These are phyloP conservation scores for Thalassiosira pacifica DNA, from an alignment of 352 stramenopile genomes.

Conservation along the genomic window DNA sequence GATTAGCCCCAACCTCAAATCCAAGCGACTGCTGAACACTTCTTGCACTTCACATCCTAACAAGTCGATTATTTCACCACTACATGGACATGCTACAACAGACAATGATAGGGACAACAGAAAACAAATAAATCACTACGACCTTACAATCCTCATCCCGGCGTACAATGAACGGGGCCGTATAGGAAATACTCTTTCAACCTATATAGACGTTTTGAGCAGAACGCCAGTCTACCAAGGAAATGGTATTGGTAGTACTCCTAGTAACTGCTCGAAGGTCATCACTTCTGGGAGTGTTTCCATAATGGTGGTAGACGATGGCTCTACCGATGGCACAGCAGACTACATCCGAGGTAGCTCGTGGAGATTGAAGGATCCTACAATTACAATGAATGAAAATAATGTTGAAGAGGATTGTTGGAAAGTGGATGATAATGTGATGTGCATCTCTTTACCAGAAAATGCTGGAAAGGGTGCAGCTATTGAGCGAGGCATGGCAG, in stretches of 20 bases:
- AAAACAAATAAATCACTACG: slow-evolving; percentile 24
- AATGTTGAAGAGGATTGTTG: slow-evolving; percentile 31
- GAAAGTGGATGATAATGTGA: slow-evolving; percentile 39
- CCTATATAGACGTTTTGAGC: slow-evolving; percentile 64
- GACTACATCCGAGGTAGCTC: slow-evolving; percentile 48
- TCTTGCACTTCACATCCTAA: too few relatives aligned
- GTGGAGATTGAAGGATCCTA: slow-evolving; percentile 1
- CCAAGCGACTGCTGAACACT: too few relatives aligned
- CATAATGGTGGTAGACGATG: slow-evolving; percentile 82
- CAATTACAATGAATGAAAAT: background rate
- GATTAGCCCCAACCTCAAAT: too few relatives aligned
- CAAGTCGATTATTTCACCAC: too few relatives aligned
- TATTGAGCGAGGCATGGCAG: slow-evolving; percentile 66
- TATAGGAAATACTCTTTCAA: slow-evolving; percentile 69
- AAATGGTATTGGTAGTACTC: too few relatives aligned
- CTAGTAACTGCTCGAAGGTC: background rate
- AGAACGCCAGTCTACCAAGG: slow-evolving; percentile 26
- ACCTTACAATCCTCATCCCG: slow-evolving; percentile 77
- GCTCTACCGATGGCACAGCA: slow-evolving; percentile 72
- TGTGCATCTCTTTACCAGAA: slow-evolving; percentile 62
- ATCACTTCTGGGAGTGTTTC: slow-evolving; percentile 27
- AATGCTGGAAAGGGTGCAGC: slow-evolving; percentile 83
- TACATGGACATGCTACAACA: too few relatives aligned
- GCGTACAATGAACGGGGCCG: slow-evolving; percentile 81
- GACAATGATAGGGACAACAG: too few relatives aligned